A percentile compares a stretch with the other conserved stretches of the same genome.
Conservation (phyloP, 495 filamentous ascomycete species). For the Emericellopsis terricola region DNA sequence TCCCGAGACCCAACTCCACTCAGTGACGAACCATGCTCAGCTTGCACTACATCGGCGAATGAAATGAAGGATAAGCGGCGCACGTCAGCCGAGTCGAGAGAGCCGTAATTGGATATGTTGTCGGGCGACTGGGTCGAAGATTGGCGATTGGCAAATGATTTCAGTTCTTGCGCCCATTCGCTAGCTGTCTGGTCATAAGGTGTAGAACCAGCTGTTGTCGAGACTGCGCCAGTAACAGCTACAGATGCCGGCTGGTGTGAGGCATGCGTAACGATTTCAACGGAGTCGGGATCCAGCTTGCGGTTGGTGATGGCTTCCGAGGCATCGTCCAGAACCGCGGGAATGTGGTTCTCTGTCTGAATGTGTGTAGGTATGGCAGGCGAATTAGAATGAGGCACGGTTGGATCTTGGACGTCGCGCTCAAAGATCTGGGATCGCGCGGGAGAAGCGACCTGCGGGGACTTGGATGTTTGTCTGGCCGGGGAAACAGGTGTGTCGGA, state of each 20-base stretch:
- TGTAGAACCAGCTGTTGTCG: slow-evolving; percentile 16
- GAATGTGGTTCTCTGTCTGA: slow-evolving; percentile 81
- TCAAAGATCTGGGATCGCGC: slow-evolving; percentile 81
- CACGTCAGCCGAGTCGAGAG: slow-evolving; percentile 57
- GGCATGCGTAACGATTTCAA: slow-evolving; percentile 74
- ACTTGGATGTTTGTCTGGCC: slow-evolving; percentile 29
- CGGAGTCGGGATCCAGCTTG: slow-evolving; percentile 55
- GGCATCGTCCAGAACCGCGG: slow-evolving; percentile 73
- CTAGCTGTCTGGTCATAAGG: slow-evolving; percentile 13
- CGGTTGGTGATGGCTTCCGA: slow-evolving; percentile 76
- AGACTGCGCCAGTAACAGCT: slow-evolving; percentile 32
- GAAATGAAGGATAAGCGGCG: slow-evolving; percentile 80
- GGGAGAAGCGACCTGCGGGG: slow-evolving; percentile 43
- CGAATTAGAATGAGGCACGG: slow-evolving; percentile 39
- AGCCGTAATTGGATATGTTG: slow-evolving; percentile 49
- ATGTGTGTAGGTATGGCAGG: slow-evolving; percentile 77
- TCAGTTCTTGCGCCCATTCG: slow-evolving; percentile 36
- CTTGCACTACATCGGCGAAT: slow-evolving; percentile 86
- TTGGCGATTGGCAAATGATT: slow-evolving; percentile 24
- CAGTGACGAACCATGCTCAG: slow-evolving; percentile 38
- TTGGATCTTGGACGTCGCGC: slow-evolving; percentile 70
- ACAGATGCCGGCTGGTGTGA: slow-evolving; percentile 62
- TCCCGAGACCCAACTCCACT: slow-evolving; percentile 30
- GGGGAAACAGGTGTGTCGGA: slow-evolving; percentile 24
- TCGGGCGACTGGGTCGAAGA: slow-evolving; percentile 21